Evolutionary conservation across 768 basidiomycete genomes (phyloP).

Genomic region (Russula foetens): DNA sequence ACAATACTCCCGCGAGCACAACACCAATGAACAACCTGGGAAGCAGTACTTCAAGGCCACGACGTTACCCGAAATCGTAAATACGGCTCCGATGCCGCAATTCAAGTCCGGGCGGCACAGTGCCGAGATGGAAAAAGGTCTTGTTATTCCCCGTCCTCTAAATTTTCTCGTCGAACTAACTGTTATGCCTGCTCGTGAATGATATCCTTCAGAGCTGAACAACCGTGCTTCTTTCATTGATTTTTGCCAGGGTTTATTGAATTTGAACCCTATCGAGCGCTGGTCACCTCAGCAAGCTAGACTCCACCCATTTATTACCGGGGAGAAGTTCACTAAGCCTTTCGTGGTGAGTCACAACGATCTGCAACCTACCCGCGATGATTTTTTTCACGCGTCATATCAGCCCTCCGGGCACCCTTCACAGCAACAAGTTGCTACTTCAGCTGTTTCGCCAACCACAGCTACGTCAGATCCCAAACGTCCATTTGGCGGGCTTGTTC

Average conservation of each 20-base stretch:
- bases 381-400: neutral
- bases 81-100: constrained; percentile 86
- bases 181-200: neutral
- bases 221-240: constrained; percentile 94
- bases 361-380: neutral
- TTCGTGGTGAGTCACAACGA: constrained; percentile 52
- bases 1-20: constrained; percentile 93
- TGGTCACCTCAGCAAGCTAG: constrained; percentile 98
- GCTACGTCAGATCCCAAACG: constrained; percentile 60
- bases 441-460: constrained; percentile 30
- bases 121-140: constrained; percentile 88
- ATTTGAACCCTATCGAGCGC: constrained; percentile 89
- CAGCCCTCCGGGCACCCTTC: constrained; percentile 23
- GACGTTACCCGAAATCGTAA: constrained; percentile 90
- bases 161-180: neutral
- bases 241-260: constrained; percentile 90
- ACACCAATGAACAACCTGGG: constrained; percentile 92
- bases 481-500: constrained; percentile 88
- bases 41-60: constrained; percentile 98
- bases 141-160: neutral
- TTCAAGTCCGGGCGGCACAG: constrained; percentile 62
- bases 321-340: constrained; percentile 88
- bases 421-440: constrained; percentile 20
- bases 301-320: constrained; percentile 95
- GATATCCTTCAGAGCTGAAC: constrained; percentile 62